Conservation (phyloP, 1,284 basidiomycete species). For the Microbotryomycetes sp. region DNA sequence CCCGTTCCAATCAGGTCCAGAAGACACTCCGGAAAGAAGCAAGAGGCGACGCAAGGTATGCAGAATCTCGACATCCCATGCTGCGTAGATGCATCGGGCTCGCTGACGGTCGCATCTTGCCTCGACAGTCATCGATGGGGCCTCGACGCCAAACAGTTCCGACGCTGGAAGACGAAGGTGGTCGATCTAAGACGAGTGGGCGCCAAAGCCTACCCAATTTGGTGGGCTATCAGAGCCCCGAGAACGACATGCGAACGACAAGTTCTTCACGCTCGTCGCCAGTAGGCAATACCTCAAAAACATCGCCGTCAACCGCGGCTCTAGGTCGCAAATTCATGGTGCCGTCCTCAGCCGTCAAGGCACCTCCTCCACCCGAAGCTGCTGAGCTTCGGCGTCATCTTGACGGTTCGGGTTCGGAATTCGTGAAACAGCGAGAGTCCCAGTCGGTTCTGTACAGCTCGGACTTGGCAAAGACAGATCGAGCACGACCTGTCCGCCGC, state of each 20-base stretch:
- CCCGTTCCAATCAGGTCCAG: conserved; percentile 50
- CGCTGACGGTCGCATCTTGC: not conserved
- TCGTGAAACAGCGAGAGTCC: not conserved
- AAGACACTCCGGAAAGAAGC: conserved; percentile 43
- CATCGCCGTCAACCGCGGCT: not conserved
- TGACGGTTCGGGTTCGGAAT: not conserved
- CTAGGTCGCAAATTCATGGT: conserved; percentile 31
- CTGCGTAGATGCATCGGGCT: not conserved
- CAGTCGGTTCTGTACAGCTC: not conserved
- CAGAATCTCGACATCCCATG: not conserved
- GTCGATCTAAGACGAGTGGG: too few relatives aligned
- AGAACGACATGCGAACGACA: too few relatives aligned
- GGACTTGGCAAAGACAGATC: not conserved
- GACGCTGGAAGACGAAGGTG: too few relatives aligned
- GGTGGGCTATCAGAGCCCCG: too few relatives aligned
- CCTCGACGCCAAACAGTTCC: conserved; percentile 4
- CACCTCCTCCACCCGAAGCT: conserved; percentile 12
- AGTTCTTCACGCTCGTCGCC: conserved; percentile 1
- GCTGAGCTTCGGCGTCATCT: conserved; percentile 2
- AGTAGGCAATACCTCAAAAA: not conserved
- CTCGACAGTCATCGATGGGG: conserved; percentile 17
- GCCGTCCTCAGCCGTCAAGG: conserved; percentile 13
- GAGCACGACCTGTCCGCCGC: not conserved
- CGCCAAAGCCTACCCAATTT: too few relatives aligned
- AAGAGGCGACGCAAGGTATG: conserved; percentile 31